Evolutionary conservation across 768 basidiomycete species (phyloP).

Genomic region (Trametes maxima): DNA sequence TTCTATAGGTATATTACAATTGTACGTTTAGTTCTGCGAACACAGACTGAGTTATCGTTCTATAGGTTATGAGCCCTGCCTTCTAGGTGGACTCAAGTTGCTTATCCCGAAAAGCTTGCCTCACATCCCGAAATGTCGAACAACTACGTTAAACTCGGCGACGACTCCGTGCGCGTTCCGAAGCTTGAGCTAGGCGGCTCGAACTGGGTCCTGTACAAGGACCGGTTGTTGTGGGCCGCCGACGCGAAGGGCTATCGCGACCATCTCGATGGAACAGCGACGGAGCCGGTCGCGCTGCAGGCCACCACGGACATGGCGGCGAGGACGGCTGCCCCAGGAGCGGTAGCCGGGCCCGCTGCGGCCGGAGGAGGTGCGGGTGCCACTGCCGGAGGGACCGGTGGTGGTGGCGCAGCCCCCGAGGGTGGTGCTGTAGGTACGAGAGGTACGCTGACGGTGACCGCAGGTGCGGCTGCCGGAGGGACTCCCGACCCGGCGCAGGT

Average conservation of each 20-base stretch:
- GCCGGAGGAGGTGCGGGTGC: too few relatives aligned
- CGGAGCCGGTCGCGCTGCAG: constrained; percentile 1
- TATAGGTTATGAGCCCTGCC: too few relatives aligned
- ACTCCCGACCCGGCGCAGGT: background rate
- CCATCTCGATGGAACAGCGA: constrained; percentile 1
- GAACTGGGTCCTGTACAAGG: too few relatives aligned
- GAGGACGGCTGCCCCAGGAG: too few relatives aligned
- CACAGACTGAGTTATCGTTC: constrained; percentile 2
- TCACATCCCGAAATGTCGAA: background rate
- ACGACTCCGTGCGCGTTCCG: constrained; percentile 3
- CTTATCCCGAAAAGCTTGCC: background rate
- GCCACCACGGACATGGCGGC: background rate
- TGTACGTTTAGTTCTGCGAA: background rate
- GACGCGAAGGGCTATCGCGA: background rate
- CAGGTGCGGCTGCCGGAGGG: background rate
- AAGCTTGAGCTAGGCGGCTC: constrained; percentile 2
- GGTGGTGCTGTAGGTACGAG: too few relatives aligned
- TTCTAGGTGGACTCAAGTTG: constrained; percentile 4
- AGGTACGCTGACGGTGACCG: background rate
- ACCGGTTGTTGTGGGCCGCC: constrained; percentile 8
- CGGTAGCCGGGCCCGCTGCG: too few relatives aligned
- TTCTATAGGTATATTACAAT: background rate
- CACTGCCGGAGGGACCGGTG: too few relatives aligned
- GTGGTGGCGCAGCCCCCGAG: too few relatives aligned
- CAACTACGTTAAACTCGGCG: background rate